Base-by-base conservation (phyloP, 2,329 filamentous ascomycete species). In the Cercospora canescens region DNA sequence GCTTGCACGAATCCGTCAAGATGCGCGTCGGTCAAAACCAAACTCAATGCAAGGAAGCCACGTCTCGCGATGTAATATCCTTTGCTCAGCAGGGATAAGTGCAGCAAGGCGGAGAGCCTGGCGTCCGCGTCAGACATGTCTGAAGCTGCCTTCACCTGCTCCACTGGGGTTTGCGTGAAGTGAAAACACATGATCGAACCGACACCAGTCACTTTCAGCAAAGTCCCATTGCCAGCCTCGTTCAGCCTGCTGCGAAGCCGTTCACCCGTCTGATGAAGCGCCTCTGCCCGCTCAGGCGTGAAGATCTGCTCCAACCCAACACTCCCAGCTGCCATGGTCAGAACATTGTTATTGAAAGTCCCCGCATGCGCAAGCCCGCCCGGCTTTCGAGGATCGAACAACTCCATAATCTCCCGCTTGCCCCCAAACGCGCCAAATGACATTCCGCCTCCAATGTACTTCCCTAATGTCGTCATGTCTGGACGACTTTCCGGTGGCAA, bases 371-470 rank as follows among this genome's bases (percentile, higher is more conserved):
- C 74, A 11, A 88, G 77, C 0, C 76, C 74, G 1, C 74, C 78
- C 1, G 74, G 65, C 0, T 75, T 72, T 11, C 82, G 74, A 9
- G 86, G 85, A 70, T 87, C 84, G 70, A 86, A 89, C 6, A 85
- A 73, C 0, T 76, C 75, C 86, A 91, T 89, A 67, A 91, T 82
- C 5, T 86, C 83, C 41, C 74, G 73, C 26, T 81, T 80, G 0
- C 89, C 89, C 0, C 89, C 89, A 72, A 92, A 90, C 0, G 86
- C 88, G 1, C 89, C 89, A 72, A 91, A 89, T 0, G 86, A 82
- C 71, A 90, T 82, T 0, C 89, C 89, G 2, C 89, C 89, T 6
- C 88, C 89, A 2, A 91, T 78, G 71, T 85, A 91, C 72, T 91
- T 91, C 0, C 89, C 89, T 45, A 91, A 76, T 0, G 87, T 88